Percentiles rank a stretch among this genome's conserved stretches.
Conservation (phyloP, 306 rosid species). For the Sesbania bispinosa region DNA sequence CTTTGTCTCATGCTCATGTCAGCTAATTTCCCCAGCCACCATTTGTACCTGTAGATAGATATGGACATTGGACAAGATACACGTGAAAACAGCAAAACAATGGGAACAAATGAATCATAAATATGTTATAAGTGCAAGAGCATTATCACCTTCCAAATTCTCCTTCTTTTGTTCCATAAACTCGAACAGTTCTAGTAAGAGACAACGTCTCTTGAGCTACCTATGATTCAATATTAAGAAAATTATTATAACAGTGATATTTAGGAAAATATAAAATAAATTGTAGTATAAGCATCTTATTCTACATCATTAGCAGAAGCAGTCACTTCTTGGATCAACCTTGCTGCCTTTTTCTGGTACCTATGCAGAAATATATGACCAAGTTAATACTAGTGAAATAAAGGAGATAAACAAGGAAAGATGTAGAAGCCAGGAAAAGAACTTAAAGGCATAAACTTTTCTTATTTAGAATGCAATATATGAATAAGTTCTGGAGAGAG, state of each 20-base stretch:
- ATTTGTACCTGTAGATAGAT: slow-evolving; percentile 54
- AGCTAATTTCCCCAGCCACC: slow-evolving; percentile 81
- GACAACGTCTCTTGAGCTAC: slow-evolving; percentile 97
- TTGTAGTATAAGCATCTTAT: slow-evolving; percentile 11
- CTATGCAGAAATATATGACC: slow-evolving; percentile 38
- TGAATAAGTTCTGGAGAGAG: not conserved
- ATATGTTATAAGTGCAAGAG: not conserved
- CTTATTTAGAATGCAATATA: not conserved
- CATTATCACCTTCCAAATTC: slow-evolving; percentile 72
- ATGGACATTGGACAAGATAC: not conserved
- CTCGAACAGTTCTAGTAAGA: slow-evolving; percentile 88
- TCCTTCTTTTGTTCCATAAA: slow-evolving; percentile 83
- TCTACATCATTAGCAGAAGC: slow-evolving; percentile 93
- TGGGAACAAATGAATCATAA: not conserved
- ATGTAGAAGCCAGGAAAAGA: not conserved
- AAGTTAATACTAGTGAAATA: slow-evolving; percentile 11
- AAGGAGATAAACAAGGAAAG: not conserved
- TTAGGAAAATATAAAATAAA: not conserved
- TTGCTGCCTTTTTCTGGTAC: slow-evolving; percentile 93
- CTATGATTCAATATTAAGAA: slow-evolving; percentile 36
- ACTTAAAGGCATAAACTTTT: not conserved
- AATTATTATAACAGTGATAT: not conserved
- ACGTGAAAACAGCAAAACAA: slow-evolving; percentile 23
- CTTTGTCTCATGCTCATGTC: slow-evolving; percentile 86
- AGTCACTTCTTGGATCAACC: slow-evolving; percentile 76